Conservation (phyloP, 192 early-diverging fungal genomes). For the Coemansia sp. region DNA sequence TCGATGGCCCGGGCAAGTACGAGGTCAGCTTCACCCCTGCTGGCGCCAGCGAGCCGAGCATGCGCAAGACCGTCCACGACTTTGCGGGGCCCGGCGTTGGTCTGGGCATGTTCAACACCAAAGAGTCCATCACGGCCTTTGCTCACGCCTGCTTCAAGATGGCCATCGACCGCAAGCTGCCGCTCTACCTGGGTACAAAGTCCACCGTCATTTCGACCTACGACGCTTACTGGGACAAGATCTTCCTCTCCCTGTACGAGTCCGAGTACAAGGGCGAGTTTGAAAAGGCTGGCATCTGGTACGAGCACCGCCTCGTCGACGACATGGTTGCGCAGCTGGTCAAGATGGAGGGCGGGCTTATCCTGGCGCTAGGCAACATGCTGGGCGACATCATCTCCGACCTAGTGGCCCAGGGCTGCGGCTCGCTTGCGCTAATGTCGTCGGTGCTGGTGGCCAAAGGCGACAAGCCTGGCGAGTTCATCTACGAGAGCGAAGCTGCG, state of each 20-base stretch:
- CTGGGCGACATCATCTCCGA: conserved; percentile 96
- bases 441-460: conserved; percentile 93
- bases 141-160: conserved; percentile 94
- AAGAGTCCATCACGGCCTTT: conserved; percentile 88
- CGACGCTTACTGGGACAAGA: conserved; percentile 98
- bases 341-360: conserved; percentile 90
- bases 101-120: conserved; percentile 95
- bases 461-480: conserved; percentile 68
- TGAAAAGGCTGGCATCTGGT: conserved; percentile 86
- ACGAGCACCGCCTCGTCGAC: conserved; percentile 97
- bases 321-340: conserved; percentile 98
- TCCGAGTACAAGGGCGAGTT: conserved; percentile 78
- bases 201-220: conserved; percentile 96
- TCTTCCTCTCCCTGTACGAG: conserved; percentile 89
- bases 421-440: conserved; percentile 93
- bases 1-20: conserved; percentile 83
- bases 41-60: conserved; percentile 62
- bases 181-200: conserved; percentile 95
- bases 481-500: conserved; percentile 92
- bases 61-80: conserved; percentile 74
- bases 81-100: conserved; percentile 86
- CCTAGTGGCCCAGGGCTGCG: conserved; percentile 95
- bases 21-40: conserved; percentile 87
- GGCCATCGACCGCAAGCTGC: conserved; percentile 84
- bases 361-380: conserved; percentile 96